Percentiles rank a stretch among this genome's conserved stretches.
phyloP scores from a whole-genome alignment of 2,329 filamentous ascomycete genomes.

The Dichotomopilus funicola region DNA sequence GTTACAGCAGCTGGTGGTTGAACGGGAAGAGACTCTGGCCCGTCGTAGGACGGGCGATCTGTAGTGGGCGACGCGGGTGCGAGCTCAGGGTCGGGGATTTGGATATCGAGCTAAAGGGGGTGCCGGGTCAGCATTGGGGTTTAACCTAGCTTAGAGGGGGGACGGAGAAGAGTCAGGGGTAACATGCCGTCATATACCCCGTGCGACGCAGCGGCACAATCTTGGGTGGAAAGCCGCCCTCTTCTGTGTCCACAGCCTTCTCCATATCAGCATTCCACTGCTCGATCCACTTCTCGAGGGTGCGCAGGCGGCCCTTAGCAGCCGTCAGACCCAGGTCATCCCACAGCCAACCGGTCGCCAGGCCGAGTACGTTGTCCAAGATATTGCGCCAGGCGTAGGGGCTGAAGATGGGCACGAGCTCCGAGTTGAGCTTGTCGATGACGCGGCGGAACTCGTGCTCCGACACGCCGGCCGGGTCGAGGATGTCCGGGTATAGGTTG shows the following conservation, averaged over 20 bases:
- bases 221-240: conserved; percentile 52
- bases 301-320: conserved; percentile 63
- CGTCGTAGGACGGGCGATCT: conserved; percentile 27
- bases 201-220: conserved; percentile 75
- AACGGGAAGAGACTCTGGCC: conserved; percentile 20
- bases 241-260: conserved; percentile 45
- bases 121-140: conserved; percentile 22
- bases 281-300: conserved; percentile 75
- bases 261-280: conserved; percentile 75
- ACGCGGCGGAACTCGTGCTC: conserved; percentile 82
- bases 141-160: neutral
- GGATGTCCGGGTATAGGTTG: conserved; percentile 91
- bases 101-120: conserved; percentile 60
- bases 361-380: conserved; percentile 69
- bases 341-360: conserved; percentile 89
- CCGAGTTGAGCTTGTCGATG: conserved; percentile 73
- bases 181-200: conserved; percentile 74
- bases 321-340: conserved; percentile 77
- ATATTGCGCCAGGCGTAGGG: conserved; percentile 73
- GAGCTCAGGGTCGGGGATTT: conserved; percentile 73
- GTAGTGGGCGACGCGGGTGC: conserved; percentile 44
- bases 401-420: conserved; percentile 70
- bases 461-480: conserved; percentile 73
- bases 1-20: conserved; percentile 23
- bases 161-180: neutral